Evolutionary conservation across 495 filamentous ascomycete genomes (phyloP), one percentile per base, ranked within the genome.

Genomic region (Lentithecium fluviatile): DNA sequence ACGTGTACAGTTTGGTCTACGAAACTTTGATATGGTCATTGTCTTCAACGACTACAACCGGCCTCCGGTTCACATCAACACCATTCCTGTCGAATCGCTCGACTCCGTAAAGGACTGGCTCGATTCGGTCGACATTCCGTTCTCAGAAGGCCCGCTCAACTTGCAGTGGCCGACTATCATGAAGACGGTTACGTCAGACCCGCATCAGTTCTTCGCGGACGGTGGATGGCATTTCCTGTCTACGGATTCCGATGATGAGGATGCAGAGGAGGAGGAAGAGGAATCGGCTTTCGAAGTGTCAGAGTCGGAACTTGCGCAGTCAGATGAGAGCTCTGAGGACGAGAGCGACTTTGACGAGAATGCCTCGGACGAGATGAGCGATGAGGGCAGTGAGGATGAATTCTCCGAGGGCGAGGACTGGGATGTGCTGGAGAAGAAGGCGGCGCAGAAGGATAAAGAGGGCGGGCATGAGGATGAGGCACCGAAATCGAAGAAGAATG

Each of bases 111-210:
- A 97, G 75, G 95, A 97, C 72, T 99, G 93, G 91, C 83, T 99
- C 19, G 92, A 97, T 73, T 88, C 87, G 2, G 90, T 93, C 60
- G 92, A 97, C 69, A 93, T 99, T 60, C 84, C 95, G 25, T 97
- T 84, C 79, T 88, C 85, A 15, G 95, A 99, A 74, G 95, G 95
- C 42, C 95, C 95, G 6, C 80, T 99, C 64, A 99, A 99, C 76
- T 78, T 99, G 59, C 97, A 97, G 77, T 99, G 95, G 95, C 85
- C 87, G 7, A 95, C 91, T 20, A 99, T 99, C 71, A 99, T 99
- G 92, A 99, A 99, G 79, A 99, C 95, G 0, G 91, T 99, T 17
- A 90, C 87, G 32, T 84, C 88, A 40, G 89, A 99, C 72, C 89
- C 95, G 7, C 92, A 97, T 68, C 83, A 85, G 56, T 99, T 99